Evolutionary conservation across 495 filamentous ascomycete genomes (phyloP).

Genomic region (Daldinia bambusicola): DNA sequence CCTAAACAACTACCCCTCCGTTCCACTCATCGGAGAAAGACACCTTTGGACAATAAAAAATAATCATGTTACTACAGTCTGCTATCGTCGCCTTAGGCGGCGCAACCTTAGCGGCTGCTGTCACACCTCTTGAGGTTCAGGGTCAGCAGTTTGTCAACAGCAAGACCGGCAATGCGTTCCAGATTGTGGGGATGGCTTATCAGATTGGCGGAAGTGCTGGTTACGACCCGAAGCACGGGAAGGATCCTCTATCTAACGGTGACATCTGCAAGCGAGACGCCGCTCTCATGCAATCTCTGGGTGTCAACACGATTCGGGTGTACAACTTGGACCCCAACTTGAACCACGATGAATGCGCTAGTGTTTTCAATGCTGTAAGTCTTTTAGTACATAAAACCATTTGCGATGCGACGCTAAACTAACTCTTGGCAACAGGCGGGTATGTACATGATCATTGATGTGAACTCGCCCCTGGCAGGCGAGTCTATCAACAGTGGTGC

Average conservation of each 20-base stretch:
- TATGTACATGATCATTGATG: slow-evolving; percentile 77
- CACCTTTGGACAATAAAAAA: slow-evolving; percentile 5
- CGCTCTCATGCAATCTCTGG: slow-evolving; percentile 86
- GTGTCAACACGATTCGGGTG: slow-evolving; percentile 88
- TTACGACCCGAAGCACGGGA: slow-evolving; percentile 68
- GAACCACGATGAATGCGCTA: slow-evolving; percentile 89
- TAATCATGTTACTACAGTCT: slow-evolving; percentile 50
- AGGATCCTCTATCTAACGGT: slow-evolving; percentile 80
- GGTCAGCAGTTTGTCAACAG: slow-evolving; percentile 87
- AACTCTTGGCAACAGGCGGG: slow-evolving; percentile 48
- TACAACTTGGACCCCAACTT: slow-evolving; percentile 89
- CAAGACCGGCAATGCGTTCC: slow-evolving; percentile 79
- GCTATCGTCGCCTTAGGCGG: slow-evolving; percentile 59
- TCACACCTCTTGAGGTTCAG: slow-evolving; percentile 75
- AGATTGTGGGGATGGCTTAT: slow-evolving; percentile 92
- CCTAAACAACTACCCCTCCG: background rate
- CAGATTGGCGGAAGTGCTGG: slow-evolving; percentile 90
- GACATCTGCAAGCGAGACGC: slow-evolving; percentile 88
- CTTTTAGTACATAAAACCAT: slow-evolving; percentile 34
- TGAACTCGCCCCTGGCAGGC: slow-evolving; percentile 87
- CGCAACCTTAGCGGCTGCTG: slow-evolving; percentile 68
- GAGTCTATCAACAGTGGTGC: slow-evolving; percentile 77
- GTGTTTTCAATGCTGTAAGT: slow-evolving; percentile 89
- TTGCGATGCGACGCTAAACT: slow-evolving; percentile 2
- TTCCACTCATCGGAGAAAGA: slow-evolving; percentile 5